These are phyloP conservation scores for Lyophyllum atratum DNA, from an alignment of 768 basidiomycete species.

Conservation along the genomic window DNA sequence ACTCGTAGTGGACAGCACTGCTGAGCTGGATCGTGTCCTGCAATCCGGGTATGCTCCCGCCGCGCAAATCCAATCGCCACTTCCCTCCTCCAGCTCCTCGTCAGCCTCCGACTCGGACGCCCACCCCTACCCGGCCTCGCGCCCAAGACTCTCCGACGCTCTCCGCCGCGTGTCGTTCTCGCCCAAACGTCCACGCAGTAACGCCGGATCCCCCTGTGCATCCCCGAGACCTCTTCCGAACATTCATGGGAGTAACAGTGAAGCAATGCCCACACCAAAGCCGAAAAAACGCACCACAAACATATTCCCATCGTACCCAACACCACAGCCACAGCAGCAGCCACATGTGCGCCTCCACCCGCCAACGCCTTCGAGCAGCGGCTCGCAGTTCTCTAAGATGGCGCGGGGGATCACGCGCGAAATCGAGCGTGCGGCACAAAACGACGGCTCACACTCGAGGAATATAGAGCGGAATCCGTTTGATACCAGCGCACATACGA, in stretches of 20 bases:
- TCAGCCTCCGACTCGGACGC: slow-evolving; percentile 55
- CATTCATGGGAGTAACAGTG: not conserved
- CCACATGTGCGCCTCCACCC: slow-evolving; percentile 58
- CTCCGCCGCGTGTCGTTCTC: slow-evolving; percentile 73
- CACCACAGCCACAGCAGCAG: slow-evolving; percentile 28
- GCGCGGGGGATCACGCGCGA: slow-evolving; percentile 59
- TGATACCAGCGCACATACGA: slow-evolving; percentile 10
- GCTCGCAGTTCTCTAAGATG: slow-evolving; percentile 62
- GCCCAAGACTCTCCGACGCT: slow-evolving; percentile 71
- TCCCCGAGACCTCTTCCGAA: slow-evolving; percentile 16
- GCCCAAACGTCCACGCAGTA: slow-evolving; percentile 69
- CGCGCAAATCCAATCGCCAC: slow-evolving; percentile 47
- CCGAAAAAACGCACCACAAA: slow-evolving; percentile 27
- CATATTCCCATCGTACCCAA: slow-evolving; percentile 25
- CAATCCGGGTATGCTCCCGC: slow-evolving; percentile 50
- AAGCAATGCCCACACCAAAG: slow-evolving; percentile 32
- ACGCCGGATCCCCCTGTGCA: slow-evolving; percentile 28
- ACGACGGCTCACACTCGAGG: slow-evolving; percentile 12
- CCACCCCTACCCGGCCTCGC: slow-evolving; percentile 43
- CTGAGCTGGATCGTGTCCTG: slow-evolving; percentile 61
- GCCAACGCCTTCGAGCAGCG: slow-evolving; percentile 56
- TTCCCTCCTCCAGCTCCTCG: slow-evolving; percentile 47
- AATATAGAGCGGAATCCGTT: slow-evolving; percentile 42
- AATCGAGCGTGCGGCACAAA: slow-evolving; percentile 35
- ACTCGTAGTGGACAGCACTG: slow-evolving; percentile 61